These are phyloP conservation scores for Pisolithus albus DNA, from an alignment of 768 basidiomycete species.

Conservation along the genomic window DNA sequence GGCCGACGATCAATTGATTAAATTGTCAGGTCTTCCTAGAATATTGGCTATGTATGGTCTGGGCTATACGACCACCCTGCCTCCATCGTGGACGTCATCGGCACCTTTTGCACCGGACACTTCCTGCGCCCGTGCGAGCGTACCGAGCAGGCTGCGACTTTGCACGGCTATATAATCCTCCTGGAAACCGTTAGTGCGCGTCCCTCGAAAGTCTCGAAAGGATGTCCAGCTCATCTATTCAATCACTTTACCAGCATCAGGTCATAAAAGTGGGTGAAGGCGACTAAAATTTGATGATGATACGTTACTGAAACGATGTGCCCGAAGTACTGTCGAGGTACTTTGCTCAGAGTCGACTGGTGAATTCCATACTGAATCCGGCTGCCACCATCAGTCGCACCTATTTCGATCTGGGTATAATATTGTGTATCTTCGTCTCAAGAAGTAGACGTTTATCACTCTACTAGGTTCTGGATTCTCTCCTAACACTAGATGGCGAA, in stretches of 20 bases:
- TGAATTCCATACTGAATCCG: too few species aligned
- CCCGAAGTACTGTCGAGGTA: slow-evolving; percentile 8
- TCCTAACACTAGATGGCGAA: slow-evolving; percentile 7
- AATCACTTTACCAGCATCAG: slow-evolving; percentile 3
- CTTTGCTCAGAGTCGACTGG: background rate
- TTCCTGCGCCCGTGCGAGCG: too few species aligned
- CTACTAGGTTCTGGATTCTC: slow-evolving; percentile 2
- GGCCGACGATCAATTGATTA: too few species aligned
- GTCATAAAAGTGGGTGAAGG: slow-evolving; percentile 1
- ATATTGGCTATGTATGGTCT: too few species aligned
- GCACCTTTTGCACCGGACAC: too few species aligned
- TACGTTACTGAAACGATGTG: background rate
- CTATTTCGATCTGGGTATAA: slow-evolving; percentile 4
- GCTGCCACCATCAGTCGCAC: background rate
- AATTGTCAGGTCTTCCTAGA: too few species aligned
- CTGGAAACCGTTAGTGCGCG: too few species aligned
- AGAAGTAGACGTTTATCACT: background rate
- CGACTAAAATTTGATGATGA: background rate
- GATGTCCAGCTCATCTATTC: background rate
- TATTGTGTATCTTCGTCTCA: background rate
- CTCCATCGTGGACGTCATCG: too few species aligned
- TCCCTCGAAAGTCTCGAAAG: too few species aligned
- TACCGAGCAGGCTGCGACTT: too few species aligned
- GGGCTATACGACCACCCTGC: too few species aligned
- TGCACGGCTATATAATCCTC: too few species aligned